Base-by-base conservation (phyloP, 2,329 filamentous ascomycete species). In the Ophiostoma sp. region DNA sequence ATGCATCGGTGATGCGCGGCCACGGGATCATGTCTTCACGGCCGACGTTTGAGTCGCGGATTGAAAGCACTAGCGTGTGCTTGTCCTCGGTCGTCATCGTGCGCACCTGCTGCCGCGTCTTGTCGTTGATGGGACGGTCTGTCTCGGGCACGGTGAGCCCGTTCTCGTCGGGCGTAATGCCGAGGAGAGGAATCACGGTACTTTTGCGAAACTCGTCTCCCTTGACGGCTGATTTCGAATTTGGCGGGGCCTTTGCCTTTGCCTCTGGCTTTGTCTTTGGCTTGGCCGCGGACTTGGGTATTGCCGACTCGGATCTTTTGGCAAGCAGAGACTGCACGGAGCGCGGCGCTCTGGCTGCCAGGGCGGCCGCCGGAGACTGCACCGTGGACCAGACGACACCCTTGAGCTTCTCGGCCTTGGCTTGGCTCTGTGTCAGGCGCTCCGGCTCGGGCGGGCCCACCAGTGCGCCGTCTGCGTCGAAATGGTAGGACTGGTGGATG, bases 1-100 rank as follows among this genome's bases (percentile, higher is more conserved):
- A 42, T 9, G 12, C 38, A 52, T 71, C 69, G 14, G 67, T 70
- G 12, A 86, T 74, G 38, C 74, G 76, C 47, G 74, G 72, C 85
- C 85, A 87, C 0, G 79, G 79, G 55, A 87, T 84, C 64, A 81
- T 81, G 8, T 74, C 72, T 66, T 86, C 84, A 0, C 70, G 75
- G 8, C 74, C 72, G 1, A 77, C 81, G 1, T 76, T 76, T 3
- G 77, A 79, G 14, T 78, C 77, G 7, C 79, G 75, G 47, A 86
- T 80, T 2, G 80, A 78, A 47, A 77, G 73, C 0, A 83, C 74
- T 38, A 86, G 73, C 14, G 76, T 74, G 67, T 80, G 77, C 68
- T 81, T 83, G 68, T 85, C 81, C 18, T 76, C 73, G 68, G 79
- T 73, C 12, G 77, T 74, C 77, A 85, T 81, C 41, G 74, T 75